Evolutionary conservation across 805 yeast species (phyloP), one percentile per base, ranked within the genome.

Genomic region (Saturnispora besseyi): DNA sequence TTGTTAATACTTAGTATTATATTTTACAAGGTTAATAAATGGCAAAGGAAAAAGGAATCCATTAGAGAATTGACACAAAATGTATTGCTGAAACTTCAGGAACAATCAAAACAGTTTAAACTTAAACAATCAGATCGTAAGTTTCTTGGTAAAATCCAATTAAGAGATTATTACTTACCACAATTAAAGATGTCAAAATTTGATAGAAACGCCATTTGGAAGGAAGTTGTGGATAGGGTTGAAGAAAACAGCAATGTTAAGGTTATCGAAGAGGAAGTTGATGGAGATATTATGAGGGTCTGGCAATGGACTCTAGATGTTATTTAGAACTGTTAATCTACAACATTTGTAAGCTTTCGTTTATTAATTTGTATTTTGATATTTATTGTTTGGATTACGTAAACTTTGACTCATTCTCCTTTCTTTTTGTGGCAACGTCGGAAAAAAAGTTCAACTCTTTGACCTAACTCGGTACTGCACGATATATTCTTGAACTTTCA

Each of bases 261-360:
- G 51, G 70, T 75, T 15, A 73, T 78, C 36, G 73, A 82, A 49
- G 66, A 78, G 50, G 97, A 89, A 62, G 74, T 82, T 29, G 85
- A 84, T 59, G 96, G 97, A 15, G 96, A 89, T 56, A 85, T 89
- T 53, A 79, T 85, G 75, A 80, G 81, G 60, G 87, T 87, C 33
- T 86, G 95, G 87, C 88, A 87, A 61, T 89, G 96, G 96, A 74
- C 81, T 34, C 79, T 81, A 12, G 68, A 62, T 50, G 54, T 65
- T 7, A 60, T 44, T 37, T 48, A 22, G 15, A 9, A 24, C 24
- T 26, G 10, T 9, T 8, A 5, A 5, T 26, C 29, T 6, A 26
- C 29, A 6, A 8, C 9, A 26, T 26, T 26, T 26, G 29, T 26
- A 26, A 8, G 9, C 9, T 26, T 5, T 6, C 9, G 9, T 26